Evolutionary conservation across 176 grass and related monocot species (phyloP).

Genomic region (Carex kokanica): DNA sequence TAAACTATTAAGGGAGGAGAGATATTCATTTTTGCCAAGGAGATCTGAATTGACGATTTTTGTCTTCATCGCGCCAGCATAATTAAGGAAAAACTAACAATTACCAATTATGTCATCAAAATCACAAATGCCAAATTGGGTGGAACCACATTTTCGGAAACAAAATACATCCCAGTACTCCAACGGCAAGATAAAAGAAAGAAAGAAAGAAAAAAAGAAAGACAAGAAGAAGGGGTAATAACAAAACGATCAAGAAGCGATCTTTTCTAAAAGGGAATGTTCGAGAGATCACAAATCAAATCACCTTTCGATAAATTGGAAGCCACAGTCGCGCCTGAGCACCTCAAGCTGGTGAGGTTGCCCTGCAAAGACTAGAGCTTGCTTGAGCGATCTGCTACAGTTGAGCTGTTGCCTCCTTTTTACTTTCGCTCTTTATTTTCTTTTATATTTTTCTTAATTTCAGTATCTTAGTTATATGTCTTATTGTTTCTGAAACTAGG

Average conservation of each 20-base stretch:
- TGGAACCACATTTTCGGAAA: neutral
- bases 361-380: neutral
- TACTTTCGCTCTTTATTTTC: neutral
- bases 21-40: neutral
- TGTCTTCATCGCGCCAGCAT: neutral
- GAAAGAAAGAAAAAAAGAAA: neutral
- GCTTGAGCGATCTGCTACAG: constrained; percentile 1
- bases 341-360: neutral
- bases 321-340: neutral
- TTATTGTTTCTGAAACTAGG: constrained; percentile 27
- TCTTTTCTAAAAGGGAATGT: neutral
- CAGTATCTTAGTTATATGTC: constrained; percentile 6
- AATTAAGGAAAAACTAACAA: neutral
- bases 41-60: neutral
- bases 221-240: neutral
- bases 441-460: neutral
- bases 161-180: neutral
- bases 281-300: constrained; percentile 7
- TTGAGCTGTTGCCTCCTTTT: neutral
- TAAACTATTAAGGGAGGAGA: neutral
- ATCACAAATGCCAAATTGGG: neutral
- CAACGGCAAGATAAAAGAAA: neutral
- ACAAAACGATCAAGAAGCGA: constrained; percentile 12
- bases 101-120: neutral
- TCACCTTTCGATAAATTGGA: constrained; percentile 7